phyloP scores from a whole-genome alignment of 78 protist genomes.

The Polysphondylium violaceum region DNA sequence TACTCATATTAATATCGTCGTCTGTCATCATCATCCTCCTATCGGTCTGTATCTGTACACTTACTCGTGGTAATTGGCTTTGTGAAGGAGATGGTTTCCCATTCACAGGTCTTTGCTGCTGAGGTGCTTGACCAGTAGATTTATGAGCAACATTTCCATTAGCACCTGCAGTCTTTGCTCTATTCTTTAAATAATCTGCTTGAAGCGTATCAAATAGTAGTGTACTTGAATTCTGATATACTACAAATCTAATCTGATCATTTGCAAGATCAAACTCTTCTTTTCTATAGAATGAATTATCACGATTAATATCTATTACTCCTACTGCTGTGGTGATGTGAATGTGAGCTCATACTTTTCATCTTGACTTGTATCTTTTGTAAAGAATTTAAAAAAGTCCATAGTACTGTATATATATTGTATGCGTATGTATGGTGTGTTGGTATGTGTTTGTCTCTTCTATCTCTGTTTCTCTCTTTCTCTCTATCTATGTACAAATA shows the following conservation, averaged over 20 bases:
- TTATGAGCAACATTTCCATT: no score
- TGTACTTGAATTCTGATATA: constrained; percentile 61
- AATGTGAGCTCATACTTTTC: not conserved
- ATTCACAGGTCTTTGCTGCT: no score
- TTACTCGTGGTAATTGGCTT: no score
- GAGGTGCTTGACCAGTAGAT: constrained; percentile 12
- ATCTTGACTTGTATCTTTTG: not conserved
- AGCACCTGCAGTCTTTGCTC: not conserved
- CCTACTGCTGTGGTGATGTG: no score
- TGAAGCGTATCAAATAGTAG: constrained; percentile 63
- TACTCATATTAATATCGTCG: no score
- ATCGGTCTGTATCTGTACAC: no score
- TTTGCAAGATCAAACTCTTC: not conserved
- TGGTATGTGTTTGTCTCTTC: no score
- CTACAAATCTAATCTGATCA: constrained; percentile 55
- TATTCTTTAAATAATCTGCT: constrained; percentile 25
- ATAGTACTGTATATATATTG: not conserved
- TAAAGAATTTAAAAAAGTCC: constrained; percentile 53
- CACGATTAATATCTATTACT: not conserved
- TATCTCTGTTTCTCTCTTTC: no score
- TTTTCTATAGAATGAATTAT: not conserved
- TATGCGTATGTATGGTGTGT: no score
- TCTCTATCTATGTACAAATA: no score
- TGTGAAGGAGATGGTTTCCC: no score
- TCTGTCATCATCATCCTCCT: no score